Evolutionary conservation across 106 monocot genomes (phyloP).

Genomic region (Iris macrosiphon): DNA sequence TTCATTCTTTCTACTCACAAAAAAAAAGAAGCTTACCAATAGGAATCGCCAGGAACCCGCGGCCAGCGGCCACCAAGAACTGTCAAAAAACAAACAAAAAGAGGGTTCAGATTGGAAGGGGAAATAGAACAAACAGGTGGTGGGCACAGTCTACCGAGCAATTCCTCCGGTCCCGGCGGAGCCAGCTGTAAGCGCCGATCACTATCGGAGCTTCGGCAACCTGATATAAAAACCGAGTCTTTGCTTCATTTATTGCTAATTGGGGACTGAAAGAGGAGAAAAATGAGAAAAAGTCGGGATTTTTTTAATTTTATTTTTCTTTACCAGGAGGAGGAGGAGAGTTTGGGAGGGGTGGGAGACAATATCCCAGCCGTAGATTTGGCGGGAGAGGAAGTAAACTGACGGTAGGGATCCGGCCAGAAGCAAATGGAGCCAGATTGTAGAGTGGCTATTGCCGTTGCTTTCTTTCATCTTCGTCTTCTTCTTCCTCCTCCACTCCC

Average conservation of each 20-base stretch:
- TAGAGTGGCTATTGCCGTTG: neutral
- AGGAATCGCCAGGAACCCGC: constrained; percentile 34
- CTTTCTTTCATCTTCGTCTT: too few species aligned
- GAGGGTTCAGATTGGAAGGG: neutral
- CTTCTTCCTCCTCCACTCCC: too few species aligned
- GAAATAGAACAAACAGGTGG: constrained; percentile 7
- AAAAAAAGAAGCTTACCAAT: constrained; percentile 39
- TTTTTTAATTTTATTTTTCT: too few species aligned
- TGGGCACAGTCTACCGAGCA: constrained; percentile 30
- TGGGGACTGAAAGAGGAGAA: neutral
- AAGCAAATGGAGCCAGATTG: constrained; percentile 19
- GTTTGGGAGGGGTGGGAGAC: constrained; percentile 26
- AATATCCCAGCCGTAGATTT: constrained; percentile 12
- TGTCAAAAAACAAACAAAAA: constrained; percentile 15
- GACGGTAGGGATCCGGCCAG: constrained; percentile 7
- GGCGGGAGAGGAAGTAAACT: constrained; percentile 7
- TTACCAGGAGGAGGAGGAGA: constrained; percentile 38
- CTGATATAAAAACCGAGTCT: constrained; percentile 4
- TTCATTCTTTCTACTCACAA: too few species aligned
- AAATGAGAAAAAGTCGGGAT: neutral
- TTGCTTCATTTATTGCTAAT: too few species aligned
- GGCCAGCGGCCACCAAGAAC: constrained; percentile 25
- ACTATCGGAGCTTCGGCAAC: constrained; percentile 31
- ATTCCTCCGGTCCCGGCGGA: constrained; percentile 21
- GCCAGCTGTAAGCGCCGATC: constrained; percentile 30